Conservation (phyloP, 306 rosid genomes). For the Rosa chinensis region DNA sequence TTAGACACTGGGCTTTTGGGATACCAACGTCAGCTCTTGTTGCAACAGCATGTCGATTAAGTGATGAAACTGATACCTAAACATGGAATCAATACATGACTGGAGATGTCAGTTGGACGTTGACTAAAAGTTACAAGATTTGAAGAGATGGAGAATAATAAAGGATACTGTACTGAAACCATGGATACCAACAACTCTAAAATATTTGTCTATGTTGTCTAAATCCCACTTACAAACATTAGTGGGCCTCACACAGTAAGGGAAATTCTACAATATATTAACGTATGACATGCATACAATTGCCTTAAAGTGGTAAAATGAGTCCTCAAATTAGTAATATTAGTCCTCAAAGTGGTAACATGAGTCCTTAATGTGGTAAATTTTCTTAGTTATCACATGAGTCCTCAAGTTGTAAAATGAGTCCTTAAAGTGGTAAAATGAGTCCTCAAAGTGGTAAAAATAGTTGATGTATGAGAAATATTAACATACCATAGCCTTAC, state of each 20-base stretch:
- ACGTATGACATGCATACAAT: too few relatives aligned
- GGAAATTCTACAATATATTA: too few relatives aligned
- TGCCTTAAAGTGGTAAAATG: too few relatives aligned
- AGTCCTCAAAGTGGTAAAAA: too few relatives aligned
- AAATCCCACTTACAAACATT: neutral
- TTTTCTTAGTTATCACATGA: too few relatives aligned
- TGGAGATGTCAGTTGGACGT: conserved; percentile 18
- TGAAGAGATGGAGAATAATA: neutral
- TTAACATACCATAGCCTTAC: too few relatives aligned
- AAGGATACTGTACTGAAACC: conserved; percentile 1
- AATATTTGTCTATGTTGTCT: neutral
- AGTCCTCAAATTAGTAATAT: too few relatives aligned
- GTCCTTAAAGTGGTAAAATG: too few relatives aligned
- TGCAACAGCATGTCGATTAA: conserved; percentile 98
- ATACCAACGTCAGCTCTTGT: conserved; percentile 97
- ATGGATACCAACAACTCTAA: neutral
- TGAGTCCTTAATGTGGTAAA: too few relatives aligned
- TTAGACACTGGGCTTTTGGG: conserved; percentile 91
- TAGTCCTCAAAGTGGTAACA: too few relatives aligned
- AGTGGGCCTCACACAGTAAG: neutral
- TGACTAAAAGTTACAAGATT: neutral
- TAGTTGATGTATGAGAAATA: too few relatives aligned
- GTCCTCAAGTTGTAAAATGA: too few relatives aligned
- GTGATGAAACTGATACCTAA: conserved; percentile 97
- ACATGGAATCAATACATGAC: conserved; percentile 52